These are phyloP conservation scores for Mucor irregularis DNA, from an alignment of 371 early-diverging fungal species.

Conservation along the genomic window DNA sequence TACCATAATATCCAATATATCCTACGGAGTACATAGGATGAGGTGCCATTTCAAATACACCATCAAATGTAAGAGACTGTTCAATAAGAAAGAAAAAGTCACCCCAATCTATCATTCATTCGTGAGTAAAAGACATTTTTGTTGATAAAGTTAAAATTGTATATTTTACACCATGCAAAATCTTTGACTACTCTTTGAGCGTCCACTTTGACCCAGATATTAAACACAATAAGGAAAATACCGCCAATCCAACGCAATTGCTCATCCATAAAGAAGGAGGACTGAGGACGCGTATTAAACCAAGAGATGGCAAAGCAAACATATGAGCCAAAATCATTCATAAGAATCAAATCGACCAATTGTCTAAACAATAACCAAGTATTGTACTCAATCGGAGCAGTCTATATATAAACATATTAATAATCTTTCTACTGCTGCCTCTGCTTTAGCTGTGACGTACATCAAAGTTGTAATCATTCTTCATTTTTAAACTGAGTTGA, in stretches of 20 bases:
- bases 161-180: constrained; percentile 76
- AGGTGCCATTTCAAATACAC: constrained; percentile 91
- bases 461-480: constrained; percentile 68
- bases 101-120: constrained; percentile 77
- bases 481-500: constrained; percentile 79
- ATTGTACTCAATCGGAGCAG: constrained; percentile 76
- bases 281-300: constrained; percentile 46
- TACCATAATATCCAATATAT: constrained; percentile 90
- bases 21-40: constrained; percentile 97
- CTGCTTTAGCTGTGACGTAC: too few species aligned
- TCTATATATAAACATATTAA: background rate
- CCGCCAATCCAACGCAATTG: constrained; percentile 72
- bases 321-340: constrained; percentile 85
- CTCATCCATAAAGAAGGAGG: constrained; percentile 44
- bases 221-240: constrained; percentile 72
- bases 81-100: constrained; percentile 92
- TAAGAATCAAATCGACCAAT: constrained; percentile 81
- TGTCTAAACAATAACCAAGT: constrained; percentile 89
- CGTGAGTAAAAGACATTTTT: background rate
- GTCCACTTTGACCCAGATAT: constrained; percentile 90
- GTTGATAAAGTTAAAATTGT: background rate
- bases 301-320: constrained; percentile 72
- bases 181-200: constrained; percentile 90
- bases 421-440: too few species aligned
- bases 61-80: constrained; percentile 79